Base-by-base conservation (phyloP, 805 yeast species). In the Phaffomyces thermotolerans region DNA sequence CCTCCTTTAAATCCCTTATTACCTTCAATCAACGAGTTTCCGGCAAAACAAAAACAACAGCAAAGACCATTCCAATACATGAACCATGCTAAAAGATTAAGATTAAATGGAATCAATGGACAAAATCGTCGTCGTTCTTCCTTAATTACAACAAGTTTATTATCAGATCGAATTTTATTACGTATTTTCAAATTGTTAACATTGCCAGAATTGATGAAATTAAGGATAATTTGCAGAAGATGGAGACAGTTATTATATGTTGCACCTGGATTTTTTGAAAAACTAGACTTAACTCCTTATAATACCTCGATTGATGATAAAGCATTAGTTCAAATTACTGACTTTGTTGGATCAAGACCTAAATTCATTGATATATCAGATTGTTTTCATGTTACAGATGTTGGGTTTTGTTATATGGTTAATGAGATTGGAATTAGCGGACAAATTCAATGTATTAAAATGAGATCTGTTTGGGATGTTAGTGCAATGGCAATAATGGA, bases 401-500 rank as follows among this genome's bases (percentile, higher is more conserved):
- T 73, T 48, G 88, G 90, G 0, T 84, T 84, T 59, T 73, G 79
- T 37, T 79, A 78, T 54, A 67, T 84, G 68, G 78, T 84, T 18
- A 81, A 78, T 52, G 85, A 82, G 51, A 71, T 82, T 43, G 89
- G 89, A 2, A 78, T 81, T 52, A 58, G 77, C 34, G 88, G 88
- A 4, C 68, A 70, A 29, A 72, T 84, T 37, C 66, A 68, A 42
- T 62, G 63, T 9, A 63, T 84, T 40, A 72, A 69, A 47, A 81
- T 84, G 88, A 70, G 68, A 48, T 77, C 84, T 14, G 81, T 76
- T 39, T 84, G 91, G 91, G 86, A 81, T 52, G 78, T 84, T 8
- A 75, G 81, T 46, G 86, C 88, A 3, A 80, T 82, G 86, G 84
- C 90, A 3, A 81, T 84, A 27, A 81, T 84, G 88, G 91, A 84